Evolutionary conservation across 169 alveolate genomes (phyloP).

Genomic region (Plasmodium chabaudi): DNA sequence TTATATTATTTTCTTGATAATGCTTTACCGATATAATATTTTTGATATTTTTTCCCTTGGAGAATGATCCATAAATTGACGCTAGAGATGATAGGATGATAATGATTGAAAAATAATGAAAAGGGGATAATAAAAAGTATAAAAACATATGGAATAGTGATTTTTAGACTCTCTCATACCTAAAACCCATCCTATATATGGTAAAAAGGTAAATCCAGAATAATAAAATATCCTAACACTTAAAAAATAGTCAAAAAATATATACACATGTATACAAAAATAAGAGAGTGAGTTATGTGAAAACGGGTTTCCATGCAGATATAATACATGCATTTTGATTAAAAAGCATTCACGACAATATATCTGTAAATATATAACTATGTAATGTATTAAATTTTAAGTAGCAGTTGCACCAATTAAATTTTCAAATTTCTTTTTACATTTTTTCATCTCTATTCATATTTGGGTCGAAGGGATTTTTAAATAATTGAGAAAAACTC

Average conservation of each 20-base stretch:
- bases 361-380: neutral
- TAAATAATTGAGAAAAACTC: conserved; percentile 48
- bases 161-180: conserved; percentile 31
- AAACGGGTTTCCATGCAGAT: conserved; percentile 7
- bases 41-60: conserved; percentile 57
- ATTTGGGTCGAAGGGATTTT: conserved; percentile 49
- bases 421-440: conserved; percentile 25
- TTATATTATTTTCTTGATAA: neutral
- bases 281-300: neutral
- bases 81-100: conserved; percentile 12
- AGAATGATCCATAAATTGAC: conserved; percentile 62
- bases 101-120: neutral
- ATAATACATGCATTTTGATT: neutral
- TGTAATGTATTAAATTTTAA: neutral
- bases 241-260: conserved; percentile 1
- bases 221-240: conserved; percentile 68
- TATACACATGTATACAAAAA: neutral
- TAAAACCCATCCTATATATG: conserved; percentile 73
- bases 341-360: neutral
- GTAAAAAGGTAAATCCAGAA: conserved; percentile 59
- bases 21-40: conserved; percentile 42
- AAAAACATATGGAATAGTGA: neutral
- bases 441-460: conserved; percentile 71
- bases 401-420: neutral
- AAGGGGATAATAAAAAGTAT: conserved; percentile 2